Evolutionary conservation across 768 basidiomycete genomes (phyloP), one percentile per base, ranked within the genome.

Genomic region (Hericium alpestre): DNA sequence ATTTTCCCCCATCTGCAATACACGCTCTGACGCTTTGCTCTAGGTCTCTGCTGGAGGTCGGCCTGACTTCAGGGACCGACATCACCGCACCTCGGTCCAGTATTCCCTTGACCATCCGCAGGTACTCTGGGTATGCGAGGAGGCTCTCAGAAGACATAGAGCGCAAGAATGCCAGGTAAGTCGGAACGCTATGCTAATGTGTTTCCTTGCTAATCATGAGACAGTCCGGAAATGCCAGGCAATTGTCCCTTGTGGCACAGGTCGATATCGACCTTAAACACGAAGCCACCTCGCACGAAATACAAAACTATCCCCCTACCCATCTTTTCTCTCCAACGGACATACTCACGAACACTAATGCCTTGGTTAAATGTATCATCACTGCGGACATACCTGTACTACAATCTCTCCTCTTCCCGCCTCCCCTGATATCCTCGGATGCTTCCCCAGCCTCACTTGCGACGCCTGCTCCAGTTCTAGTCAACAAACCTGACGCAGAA

Each of bases 51-150:
- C 84, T 66, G 86, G 84, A 47, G 84, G 88, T 38, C 76, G 84
- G 27, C 84, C 88, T 40, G 88, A 90, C 69, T 74, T 82, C 62
- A 77, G 83, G 57, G 88, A 89, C 66, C 73, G 78, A 51, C 84
- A 88, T 60, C 79, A 86, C 63, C 81, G 86, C 12, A 84, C 87
- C 23, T 77, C 88, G 15, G 70, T 88, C 37, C 86, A 90, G 57
- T 86, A 84, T 63, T 78, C 86, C 8, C 66, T 86, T 8, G 63
- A 73, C 4, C 84, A 89, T 67, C 78, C 83, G 0, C 75, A 72
- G 51, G 75, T 83, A 39, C 76, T 90, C 3, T 88, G 83, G 82
- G 70, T 81, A 25, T 90, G 86, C 59, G 88, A 91, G 71, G 69
- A 74, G 15, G 74, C 80, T 8, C 70, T 90, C 39, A 80, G 87